These are phyloP conservation scores for carrot (Daucus carota) DNA, from an alignment of 129 eudicot genomes.

Conservation along the genomic window DNA sequence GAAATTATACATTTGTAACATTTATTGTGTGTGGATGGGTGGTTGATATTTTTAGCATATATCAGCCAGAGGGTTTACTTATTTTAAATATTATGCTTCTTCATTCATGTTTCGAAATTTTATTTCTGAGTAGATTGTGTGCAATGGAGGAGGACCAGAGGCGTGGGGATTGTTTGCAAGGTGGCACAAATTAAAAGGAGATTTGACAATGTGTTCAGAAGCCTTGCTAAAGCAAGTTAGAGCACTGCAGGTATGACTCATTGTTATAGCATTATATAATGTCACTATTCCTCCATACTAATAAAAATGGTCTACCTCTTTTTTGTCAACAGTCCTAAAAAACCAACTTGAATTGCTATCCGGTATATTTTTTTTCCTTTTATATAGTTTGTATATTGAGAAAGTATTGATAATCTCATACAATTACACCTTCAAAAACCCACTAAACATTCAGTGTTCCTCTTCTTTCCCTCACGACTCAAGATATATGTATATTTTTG, in stretches of 20 bases:
- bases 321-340: neutral
- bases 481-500: neutral
- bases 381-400: neutral
- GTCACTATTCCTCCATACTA: neutral
- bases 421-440: neutral
- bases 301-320: neutral
- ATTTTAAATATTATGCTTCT: neutral
- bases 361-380: neutral
- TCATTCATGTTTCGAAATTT: neutral
- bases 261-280: neutral
- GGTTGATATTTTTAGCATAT: neutral
- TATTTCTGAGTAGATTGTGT: constrained; percentile 28
- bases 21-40: neutral
- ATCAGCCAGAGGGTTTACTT: neutral
- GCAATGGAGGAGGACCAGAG: constrained; percentile 45
- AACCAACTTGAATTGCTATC: neutral
- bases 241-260: constrained; percentile 42
- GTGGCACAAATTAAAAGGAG: constrained; percentile 86
- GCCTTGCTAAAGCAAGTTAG: constrained; percentile 83
- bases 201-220: constrained; percentile 75
- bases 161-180: constrained; percentile 82
- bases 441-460: neutral
- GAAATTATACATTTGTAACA: neutral
- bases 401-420: neutral
- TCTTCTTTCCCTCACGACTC: neutral